Base-by-base conservation (phyloP, 768 basidiomycete genomes). In the Tylopilus balloui region DNA sequence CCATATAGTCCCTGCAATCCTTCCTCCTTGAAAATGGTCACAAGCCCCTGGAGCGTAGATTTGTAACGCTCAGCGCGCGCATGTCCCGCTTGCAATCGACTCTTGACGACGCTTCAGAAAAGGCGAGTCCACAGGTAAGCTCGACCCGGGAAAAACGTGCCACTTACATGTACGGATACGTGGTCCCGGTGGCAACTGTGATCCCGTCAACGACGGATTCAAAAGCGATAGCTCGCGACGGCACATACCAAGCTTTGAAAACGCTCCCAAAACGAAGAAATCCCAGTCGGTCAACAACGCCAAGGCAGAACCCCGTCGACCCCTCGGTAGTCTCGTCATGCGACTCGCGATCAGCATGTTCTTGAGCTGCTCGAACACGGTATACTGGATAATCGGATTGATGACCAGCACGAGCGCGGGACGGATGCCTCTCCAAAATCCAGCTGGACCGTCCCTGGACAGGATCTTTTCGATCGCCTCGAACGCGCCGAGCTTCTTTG, bases 361-460 rank as follows among this genome's bases (percentile, higher is more conserved):
- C 75, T 95, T 96, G 59, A 98, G 73, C 63, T 96, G 92, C 69
- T 99, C 95, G 55, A 97, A 98, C 36, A 69, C 81, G 17, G 95
- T 97, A 67, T 96, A 94, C 72, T 93, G 83, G 27, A 98, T 77
- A 27, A 99, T 88, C 14, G 95, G 95, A 68, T 99, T 99, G 54
- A 91, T 80, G 56, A 97, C 95, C 38, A 98, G 76, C 24, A 92
- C 77, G 42, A 99, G 73, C n/a, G 93, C 93, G 3, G 95, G 93
- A 1, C 92, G 91, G 32, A 99, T 79, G 13, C 95, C 95, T 39
- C 92, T 78, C 86, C 88, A 96, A 63, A 99, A 86, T 2, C 85
- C 94, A n/a, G 75, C 75, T 11, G 41, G 19, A 40, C 95, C 94
- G 57, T 83, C 86, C 56, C 83, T 84, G 27, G 78, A 74, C 21